Percentiles rank a stretch among this genome's conserved stretches.
These are phyloP conservation scores for Scleromitrula shiraiana DNA, from an alignment of 2,329 filamentous ascomycete species.

Conservation along the genomic window DNA sequence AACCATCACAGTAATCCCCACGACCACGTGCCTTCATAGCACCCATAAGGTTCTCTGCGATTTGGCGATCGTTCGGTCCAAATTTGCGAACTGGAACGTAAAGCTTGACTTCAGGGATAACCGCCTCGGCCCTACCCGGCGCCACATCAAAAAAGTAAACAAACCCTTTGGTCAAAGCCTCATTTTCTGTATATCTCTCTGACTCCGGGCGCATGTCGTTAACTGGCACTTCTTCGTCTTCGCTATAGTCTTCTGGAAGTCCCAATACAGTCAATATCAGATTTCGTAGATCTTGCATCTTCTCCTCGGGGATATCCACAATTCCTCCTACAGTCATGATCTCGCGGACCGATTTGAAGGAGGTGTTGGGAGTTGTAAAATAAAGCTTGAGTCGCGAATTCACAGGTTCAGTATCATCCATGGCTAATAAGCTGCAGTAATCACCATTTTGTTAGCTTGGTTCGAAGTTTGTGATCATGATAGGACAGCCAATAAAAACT, in stretches of 20 bases:
- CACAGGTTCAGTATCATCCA: background rate
- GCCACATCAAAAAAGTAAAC: background rate
- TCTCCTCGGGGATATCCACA: background rate
- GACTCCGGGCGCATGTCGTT: background rate
- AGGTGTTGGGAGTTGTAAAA: background rate
- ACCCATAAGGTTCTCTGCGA: background rate
- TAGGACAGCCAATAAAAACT: too few species aligned
- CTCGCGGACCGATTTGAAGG: background rate
- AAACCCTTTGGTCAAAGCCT: background rate
- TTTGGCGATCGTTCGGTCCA: background rate
- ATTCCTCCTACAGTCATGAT: background rate
- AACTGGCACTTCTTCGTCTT: background rate
- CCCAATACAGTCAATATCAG: background rate
- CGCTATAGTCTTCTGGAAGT: background rate
- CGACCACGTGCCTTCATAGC: background rate
- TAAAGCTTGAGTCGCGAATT: background rate
- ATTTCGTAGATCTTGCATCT: background rate
- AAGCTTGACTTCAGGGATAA: background rate
- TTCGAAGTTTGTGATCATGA: too few species aligned
- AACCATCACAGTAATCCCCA: background rate
- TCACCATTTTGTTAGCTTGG: background rate
- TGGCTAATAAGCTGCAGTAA: background rate
- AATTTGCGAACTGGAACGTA: background rate
- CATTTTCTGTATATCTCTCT: background rate
- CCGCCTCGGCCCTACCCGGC: too few species aligned